phyloP scores from a whole-genome alignment of 495 filamentous ascomycete species.

The Xylaria sp. region DNA sequence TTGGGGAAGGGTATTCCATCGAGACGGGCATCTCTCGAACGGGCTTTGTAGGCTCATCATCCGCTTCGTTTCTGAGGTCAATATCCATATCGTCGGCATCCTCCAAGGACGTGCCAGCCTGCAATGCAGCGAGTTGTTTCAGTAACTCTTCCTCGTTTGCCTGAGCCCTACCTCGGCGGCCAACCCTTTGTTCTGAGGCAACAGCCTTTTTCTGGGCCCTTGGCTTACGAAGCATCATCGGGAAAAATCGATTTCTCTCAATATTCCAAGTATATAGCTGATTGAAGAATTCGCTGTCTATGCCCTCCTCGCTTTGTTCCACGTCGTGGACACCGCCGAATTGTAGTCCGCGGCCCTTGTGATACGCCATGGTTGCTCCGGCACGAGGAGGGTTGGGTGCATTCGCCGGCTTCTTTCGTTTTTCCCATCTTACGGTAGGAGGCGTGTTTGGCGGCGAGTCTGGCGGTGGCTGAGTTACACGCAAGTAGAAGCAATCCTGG shows the following conservation, averaged over 20 bases:
- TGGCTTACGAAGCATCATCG: slow-evolving; percentile 75
- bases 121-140: slow-evolving; percentile 79
- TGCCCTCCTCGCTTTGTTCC: slow-evolving; percentile 91
- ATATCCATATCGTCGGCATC: slow-evolving; percentile 65
- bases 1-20: slow-evolving; percentile 81
- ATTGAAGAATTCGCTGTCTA: slow-evolving; percentile 97
- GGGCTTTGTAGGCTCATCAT: slow-evolving; percentile 56
- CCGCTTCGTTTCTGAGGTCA: slow-evolving; percentile 49
- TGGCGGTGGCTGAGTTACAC: slow-evolving; percentile 72
- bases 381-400: slow-evolving; percentile 82
- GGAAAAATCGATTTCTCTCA: slow-evolving; percentile 93
- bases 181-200: slow-evolving; percentile 61
- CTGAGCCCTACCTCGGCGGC: slow-evolving; percentile 73
- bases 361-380: slow-evolving; percentile 84
- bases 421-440: slow-evolving; percentile 86
- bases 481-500: slow-evolving; percentile 92
- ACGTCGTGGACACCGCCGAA: slow-evolving; percentile 97
- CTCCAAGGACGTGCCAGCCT: slow-evolving; percentile 68
- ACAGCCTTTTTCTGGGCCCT: slow-evolving; percentile 62
- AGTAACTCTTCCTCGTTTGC: slow-evolving; percentile 91
- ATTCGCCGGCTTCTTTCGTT: slow-evolving; percentile 90
- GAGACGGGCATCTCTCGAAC: slow-evolving; percentile 61
- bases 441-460: slow-evolving; percentile 66
- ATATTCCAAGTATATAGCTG: slow-evolving; percentile 88
- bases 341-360: slow-evolving; percentile 88